These are phyloP conservation scores for Phytophthora agathidicida DNA, from an alignment of 352 stramenopile species.

Conservation along the genomic window DNA sequence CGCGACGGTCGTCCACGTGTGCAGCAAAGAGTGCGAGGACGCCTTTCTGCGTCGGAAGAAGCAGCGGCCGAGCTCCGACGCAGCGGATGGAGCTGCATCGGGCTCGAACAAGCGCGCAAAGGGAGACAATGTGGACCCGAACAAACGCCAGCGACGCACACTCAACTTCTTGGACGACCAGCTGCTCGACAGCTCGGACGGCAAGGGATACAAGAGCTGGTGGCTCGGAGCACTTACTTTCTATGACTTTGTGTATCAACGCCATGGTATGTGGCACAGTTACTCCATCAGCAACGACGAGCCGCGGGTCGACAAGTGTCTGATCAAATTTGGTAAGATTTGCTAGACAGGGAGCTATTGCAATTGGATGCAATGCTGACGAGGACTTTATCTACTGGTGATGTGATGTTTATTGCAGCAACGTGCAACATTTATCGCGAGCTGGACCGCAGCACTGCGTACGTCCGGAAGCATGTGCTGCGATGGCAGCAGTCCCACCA, in stretches of 20 bases:
- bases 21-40: constrained; percentile 70
- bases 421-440: constrained; percentile 88
- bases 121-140: constrained; percentile 30
- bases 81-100: not conserved
- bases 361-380: constrained; percentile 9
- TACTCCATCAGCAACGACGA: constrained; percentile 78
- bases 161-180: constrained; percentile 83
- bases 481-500: constrained; percentile 80
- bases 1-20: constrained; percentile 61
- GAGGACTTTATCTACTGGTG: not conserved
- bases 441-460: constrained; percentile 81
- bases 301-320: constrained; percentile 68
- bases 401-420: constrained; percentile 34
- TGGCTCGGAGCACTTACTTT: constrained; percentile 83
- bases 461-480: constrained; percentile 80
- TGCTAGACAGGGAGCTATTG: not conserved
- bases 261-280: constrained; percentile 87
- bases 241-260: constrained; percentile 88
- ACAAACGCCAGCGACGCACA: constrained; percentile 53
- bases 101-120: constrained; percentile 45
- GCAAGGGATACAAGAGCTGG: constrained; percentile 87
- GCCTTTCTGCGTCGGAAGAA: constrained; percentile 53
- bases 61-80: constrained; percentile 37
- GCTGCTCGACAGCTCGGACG: constrained; percentile 68
- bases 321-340: constrained; percentile 79